Evolutionary conservation across 805 yeast genomes (phyloP), one percentile per base, ranked within the genome.

Genomic region (Cephaloascus fragrans): DNA sequence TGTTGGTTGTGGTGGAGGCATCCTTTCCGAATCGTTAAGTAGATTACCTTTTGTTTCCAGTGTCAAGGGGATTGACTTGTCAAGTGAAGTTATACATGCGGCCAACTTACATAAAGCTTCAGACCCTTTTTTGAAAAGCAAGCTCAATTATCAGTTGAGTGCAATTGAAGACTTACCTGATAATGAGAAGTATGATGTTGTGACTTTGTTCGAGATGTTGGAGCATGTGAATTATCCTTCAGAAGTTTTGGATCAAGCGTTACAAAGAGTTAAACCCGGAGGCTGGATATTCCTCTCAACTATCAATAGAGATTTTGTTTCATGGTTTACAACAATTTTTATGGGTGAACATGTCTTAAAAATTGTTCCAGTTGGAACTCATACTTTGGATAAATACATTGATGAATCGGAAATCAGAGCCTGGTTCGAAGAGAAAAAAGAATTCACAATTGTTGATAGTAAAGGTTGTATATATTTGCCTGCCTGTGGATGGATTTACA

Each of bases 1-100:
- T 54, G 78, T 93, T 39, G 99, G 99, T 1, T 93, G 98, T 57
- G 99, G 99, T 16, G 99, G 98, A n/a, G 99, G 98, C 0, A 80
- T 93, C 19, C 62, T 93, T 16, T 67, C 89, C 4, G 99, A 93
- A 55, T 80, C 90, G 0, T 58, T 93, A 52, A 96, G 95, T 0
- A 67, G 99, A 47, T 61, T 84, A 48, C 71, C 73, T 3, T 72
- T 73, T 42, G 75, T 86, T 3, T 54, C 67, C 9, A 53, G 63
- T 1, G 96, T 93, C 4, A 69, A 64, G 37, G 99, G 95, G 2
- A 74, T 90, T 34, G 99, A 93, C 59, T 68, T 90, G 51, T 83
- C 97, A 0, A 69, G 73, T 0, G 95, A 87, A 34, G 96, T 89
- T 5, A 53, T 93, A 15, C 72, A 71, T 39, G 93, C 88, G 3